A percentile compares a stretch with the other conserved stretches of the same genome.
These are phyloP conservation scores for Zymoseptoria passerinii DNA, from an alignment of 2,329 filamentous ascomycete species.

Conservation along the genomic window DNA sequence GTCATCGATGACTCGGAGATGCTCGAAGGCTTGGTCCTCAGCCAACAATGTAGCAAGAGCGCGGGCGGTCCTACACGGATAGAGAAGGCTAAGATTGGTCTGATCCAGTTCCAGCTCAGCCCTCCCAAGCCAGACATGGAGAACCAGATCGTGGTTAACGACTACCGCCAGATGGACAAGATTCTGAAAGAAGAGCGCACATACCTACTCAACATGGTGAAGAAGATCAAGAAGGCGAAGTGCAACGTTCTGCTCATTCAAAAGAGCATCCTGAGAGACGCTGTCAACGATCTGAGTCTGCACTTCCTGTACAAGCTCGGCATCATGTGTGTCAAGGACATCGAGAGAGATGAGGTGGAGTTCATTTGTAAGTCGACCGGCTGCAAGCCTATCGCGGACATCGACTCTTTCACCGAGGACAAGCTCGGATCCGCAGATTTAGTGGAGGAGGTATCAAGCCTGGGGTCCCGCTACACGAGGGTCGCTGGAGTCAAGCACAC, in stretches of 20 bases:
- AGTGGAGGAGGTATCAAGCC: conserved; percentile 82
- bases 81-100: conserved; percentile 93
- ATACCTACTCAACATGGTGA: conserved; percentile 96
- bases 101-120: conserved; percentile 98
- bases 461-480: conserved; percentile 87
- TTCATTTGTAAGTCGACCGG: conserved; percentile 99
- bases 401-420: conserved; percentile 97
- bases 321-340: conserved; percentile 93
- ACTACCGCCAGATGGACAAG: conserved; percentile 99
- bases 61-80: conserved; percentile 84
- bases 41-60: conserved; percentile 87
- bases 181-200: conserved; percentile 98
- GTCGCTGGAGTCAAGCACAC: conserved; percentile 80
- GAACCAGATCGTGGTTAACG: conserved; percentile 97
- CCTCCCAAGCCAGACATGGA: conserved; percentile 99
- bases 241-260: conserved; percentile 98
- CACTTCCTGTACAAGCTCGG: conserved; percentile 97
- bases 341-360: conserved; percentile 96
- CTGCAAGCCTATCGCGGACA: conserved; percentile 97
- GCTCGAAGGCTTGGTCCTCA: conserved; percentile 86
- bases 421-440: conserved; percentile 92
- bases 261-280: conserved; percentile 95
- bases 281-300: conserved; percentile 92
- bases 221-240: conserved; percentile 99
- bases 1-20: conserved; percentile 98